phyloP scores from a whole-genome alignment of 352 stramenopile genomes.

The Thraustochytrium sp. region DNA sequence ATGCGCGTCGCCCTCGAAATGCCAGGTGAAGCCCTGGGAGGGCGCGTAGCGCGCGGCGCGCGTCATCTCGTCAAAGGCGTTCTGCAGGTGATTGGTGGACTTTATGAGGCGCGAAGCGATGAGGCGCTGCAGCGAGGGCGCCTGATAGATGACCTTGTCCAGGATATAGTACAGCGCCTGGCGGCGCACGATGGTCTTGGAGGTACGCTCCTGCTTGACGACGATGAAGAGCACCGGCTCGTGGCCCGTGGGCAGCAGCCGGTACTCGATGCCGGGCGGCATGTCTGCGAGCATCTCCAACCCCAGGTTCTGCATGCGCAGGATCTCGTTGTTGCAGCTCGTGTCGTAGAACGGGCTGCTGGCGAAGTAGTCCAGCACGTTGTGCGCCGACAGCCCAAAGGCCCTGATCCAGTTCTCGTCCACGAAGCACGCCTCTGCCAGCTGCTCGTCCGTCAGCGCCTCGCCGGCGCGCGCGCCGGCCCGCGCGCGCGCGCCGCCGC shows the following conservation, averaged over 20 bases:
- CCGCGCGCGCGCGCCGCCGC: too few relatives aligned
- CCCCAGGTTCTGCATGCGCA: slow-evolving; percentile 77
- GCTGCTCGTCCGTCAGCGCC: neutral
- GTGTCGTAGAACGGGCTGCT: slow-evolving; percentile 77
- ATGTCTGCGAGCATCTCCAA: slow-evolving; percentile 77
- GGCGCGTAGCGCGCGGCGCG: neutral
- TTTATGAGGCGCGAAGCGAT: slow-evolving; percentile 69
- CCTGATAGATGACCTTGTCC: slow-evolving; percentile 73
- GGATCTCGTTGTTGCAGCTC: slow-evolving; percentile 76
- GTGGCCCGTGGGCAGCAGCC: slow-evolving; percentile 67
- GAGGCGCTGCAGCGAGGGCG: slow-evolving; percentile 76
- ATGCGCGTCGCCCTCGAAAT: slow-evolving; percentile 29
- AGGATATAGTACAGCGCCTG: slow-evolving; percentile 79
- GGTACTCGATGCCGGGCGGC: slow-evolving; percentile 71
- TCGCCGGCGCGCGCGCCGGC: too few relatives aligned
- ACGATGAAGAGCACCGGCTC: slow-evolving; percentile 77
- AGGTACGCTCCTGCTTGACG: slow-evolving; percentile 69
- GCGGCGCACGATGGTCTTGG: slow-evolving; percentile 66
- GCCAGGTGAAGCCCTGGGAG: slow-evolving; percentile 32
- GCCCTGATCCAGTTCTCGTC: slow-evolving; percentile 77
- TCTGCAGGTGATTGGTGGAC: slow-evolving; percentile 24
- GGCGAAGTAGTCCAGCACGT: slow-evolving; percentile 76
- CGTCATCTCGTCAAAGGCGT: slow-evolving; percentile 28
- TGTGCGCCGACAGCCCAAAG: slow-evolving; percentile 71
- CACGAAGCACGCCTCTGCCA: slow-evolving; percentile 64